phyloP scores from a whole-genome alignment of 768 basidiomycete species.

The Leucogyrophana mollusca region DNA sequence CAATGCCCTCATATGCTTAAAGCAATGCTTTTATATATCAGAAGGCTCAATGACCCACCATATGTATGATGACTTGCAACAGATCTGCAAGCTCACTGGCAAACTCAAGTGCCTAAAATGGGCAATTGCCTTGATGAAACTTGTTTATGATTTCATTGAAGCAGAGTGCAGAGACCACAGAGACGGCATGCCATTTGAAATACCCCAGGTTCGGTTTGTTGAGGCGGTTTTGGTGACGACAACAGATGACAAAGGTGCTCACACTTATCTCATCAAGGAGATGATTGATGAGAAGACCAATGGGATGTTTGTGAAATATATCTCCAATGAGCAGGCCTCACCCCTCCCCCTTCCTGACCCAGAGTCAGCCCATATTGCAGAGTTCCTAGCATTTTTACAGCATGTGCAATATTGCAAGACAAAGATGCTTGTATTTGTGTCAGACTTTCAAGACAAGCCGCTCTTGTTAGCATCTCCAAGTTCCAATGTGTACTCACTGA shows the following conservation, averaged over 20 bases:
- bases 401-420: slow-evolving; percentile 23
- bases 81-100: no score
- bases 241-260: neutral
- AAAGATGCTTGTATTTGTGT: slow-evolving; percentile 20
- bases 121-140: slow-evolving; percentile 5
- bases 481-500: neutral
- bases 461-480: no score
- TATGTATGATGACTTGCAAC: no score
- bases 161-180: neutral
- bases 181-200: slow-evolving; percentile 1
- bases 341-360: neutral
- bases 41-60: no score
- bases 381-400: slow-evolving; percentile 6
- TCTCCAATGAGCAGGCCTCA: slow-evolving; percentile 3
- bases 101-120: slow-evolving; percentile 2
- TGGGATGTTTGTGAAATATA: slow-evolving; percentile 4
- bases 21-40: no score
- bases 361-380: neutral
- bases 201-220: slow-evolving; percentile 8
- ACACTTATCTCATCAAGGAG: slow-evolving; percentile 9
- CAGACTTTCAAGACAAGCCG: slow-evolving; percentile 23
- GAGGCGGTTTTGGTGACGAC: slow-evolving; percentile 4
- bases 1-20: no score
- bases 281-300: neutral
- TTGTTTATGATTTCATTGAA: slow-evolving; percentile 7